Evolutionary conservation across 2,329 filamentous ascomycete genomes (phyloP).

Genomic region (Paecilomyces niveus): DNA sequence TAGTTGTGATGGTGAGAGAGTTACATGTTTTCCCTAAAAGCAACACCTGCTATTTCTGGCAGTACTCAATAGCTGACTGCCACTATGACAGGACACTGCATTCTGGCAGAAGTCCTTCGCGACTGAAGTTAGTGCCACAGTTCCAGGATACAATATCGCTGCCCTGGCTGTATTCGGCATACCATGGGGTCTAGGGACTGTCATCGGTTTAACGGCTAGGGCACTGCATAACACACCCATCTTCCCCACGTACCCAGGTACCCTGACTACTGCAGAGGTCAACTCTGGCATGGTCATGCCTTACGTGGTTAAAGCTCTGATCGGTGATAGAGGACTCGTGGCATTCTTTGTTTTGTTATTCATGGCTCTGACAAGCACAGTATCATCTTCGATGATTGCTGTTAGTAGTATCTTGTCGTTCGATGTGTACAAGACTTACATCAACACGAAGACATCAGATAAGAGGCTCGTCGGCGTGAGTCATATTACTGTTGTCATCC

Average conservation of each 20-base stretch:
- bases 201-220: conserved; percentile 39
- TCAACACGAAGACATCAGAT: conserved; percentile 41
- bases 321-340: conserved; percentile 36
- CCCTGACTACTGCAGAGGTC: conserved; percentile 35
- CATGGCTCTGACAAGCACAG: conserved; percentile 46
- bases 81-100: conserved; percentile 34
- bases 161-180: conserved; percentile 41
- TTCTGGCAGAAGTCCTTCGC: conserved; percentile 50
- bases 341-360: conserved; percentile 44
- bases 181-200: conserved; percentile 42
- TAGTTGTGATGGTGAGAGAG: conserved; percentile 40
- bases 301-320: conserved; percentile 37
- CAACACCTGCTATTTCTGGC: background rate
- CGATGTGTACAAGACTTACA: conserved; percentile 46
- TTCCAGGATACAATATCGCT: conserved; percentile 42
- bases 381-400: conserved; percentile 46
- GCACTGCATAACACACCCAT: conserved; percentile 42
- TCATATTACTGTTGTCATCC: conserved; percentile 42
- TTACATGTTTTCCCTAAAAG: background rate
- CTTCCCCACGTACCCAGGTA: conserved; percentile 38
- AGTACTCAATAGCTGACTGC: background rate
- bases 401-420: conserved; percentile 46
- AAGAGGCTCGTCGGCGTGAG: conserved; percentile 37
- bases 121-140: conserved; percentile 40
- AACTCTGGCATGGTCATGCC: conserved; percentile 43